A percentile compares a stretch with the other conserved stretches of the same genome.
phyloP scores from a whole-genome alignment of 192 early-diverging fungal genomes.

The Backusella parvicylindrica region DNA sequence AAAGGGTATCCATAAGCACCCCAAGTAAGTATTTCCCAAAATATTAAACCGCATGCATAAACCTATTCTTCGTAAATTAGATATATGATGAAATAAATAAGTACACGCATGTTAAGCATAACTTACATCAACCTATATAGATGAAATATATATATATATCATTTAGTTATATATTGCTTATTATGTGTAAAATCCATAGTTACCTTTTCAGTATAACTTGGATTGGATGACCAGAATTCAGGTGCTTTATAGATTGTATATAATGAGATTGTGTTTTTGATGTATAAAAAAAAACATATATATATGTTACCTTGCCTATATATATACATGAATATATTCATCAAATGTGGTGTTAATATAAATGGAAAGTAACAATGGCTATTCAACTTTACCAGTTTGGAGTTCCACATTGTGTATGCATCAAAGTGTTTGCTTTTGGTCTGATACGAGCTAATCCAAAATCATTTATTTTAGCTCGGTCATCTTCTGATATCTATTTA shows the following conservation, averaged over 20 bases:
- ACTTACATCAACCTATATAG: conserved; percentile 17
- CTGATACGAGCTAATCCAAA: conserved; percentile 79
- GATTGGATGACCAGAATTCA: conserved; percentile 68
- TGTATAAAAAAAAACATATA: not conserved
- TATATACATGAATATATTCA: not conserved
- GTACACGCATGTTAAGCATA: not conserved
- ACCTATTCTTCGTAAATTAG: conserved; percentile 17
- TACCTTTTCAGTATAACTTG: conserved; percentile 75
- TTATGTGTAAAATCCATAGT: not conserved
- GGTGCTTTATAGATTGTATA: conserved; percentile 49
- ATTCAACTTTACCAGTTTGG: conserved; percentile 60
- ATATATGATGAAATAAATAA: not conserved
- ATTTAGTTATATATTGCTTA: no score
- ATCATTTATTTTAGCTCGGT: conserved; percentile 76
- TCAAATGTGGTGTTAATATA: not conserved
- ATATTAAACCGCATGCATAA: conserved; percentile 74
- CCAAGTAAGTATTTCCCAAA: conserved; percentile 80
- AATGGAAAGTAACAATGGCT: not conserved
- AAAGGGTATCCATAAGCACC: conserved; percentile 67
- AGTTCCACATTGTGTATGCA: conserved; percentile 76
- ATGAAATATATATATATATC: no score
- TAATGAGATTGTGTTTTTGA: no score
- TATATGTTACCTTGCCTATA: conserved; percentile 40
- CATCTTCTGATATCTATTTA: conserved; percentile 46
- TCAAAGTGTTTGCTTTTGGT: conserved; percentile 59